Evolutionary conservation across 2,329 filamentous ascomycete genomes (phyloP).

Genomic region (Talaromyces sp.): DNA sequence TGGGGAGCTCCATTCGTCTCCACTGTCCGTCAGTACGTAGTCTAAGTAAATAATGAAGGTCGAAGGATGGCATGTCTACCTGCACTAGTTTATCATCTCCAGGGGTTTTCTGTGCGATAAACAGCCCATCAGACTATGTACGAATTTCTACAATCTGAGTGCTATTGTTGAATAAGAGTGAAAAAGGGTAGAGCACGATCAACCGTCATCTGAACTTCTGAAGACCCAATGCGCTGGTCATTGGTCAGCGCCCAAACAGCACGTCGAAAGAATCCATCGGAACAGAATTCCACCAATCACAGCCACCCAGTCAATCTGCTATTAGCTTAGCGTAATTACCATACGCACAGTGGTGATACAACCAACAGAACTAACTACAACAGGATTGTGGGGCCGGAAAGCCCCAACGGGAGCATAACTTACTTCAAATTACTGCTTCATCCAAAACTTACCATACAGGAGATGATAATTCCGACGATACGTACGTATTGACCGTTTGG

Average conservation of each 20-base stretch:
- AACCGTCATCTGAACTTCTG: neutral
- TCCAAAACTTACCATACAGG: neutral
- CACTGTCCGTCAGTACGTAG: neutral
- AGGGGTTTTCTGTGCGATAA: neutral
- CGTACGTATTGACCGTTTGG: neutral
- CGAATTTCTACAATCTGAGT: neutral
- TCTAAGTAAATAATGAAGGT: neutral
- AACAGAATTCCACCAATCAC: conserved; percentile 8
- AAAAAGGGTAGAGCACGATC: neutral
- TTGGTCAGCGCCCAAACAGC: neutral
- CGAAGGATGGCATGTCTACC: neutral
- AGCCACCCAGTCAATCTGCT: neutral
- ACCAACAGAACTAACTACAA: neutral
- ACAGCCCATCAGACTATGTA: neutral
- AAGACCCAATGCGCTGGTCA: conserved; percentile 11
- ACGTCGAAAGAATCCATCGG: neutral
- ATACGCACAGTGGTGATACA: neutral
- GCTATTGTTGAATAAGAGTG: neutral
- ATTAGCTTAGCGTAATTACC: neutral
- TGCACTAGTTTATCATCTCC: neutral
- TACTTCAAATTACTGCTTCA: neutral
- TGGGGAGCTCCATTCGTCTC: conserved; percentile 1
- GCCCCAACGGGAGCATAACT: conserved; percentile 11
- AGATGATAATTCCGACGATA: neutral
- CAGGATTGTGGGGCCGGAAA: conserved; percentile 1